Percentiles rank a stretch among this genome's conserved stretches.
Conservation (phyloP, 2,329 filamentous ascomycete genomes). For the Chaetomium globosum region DNA sequence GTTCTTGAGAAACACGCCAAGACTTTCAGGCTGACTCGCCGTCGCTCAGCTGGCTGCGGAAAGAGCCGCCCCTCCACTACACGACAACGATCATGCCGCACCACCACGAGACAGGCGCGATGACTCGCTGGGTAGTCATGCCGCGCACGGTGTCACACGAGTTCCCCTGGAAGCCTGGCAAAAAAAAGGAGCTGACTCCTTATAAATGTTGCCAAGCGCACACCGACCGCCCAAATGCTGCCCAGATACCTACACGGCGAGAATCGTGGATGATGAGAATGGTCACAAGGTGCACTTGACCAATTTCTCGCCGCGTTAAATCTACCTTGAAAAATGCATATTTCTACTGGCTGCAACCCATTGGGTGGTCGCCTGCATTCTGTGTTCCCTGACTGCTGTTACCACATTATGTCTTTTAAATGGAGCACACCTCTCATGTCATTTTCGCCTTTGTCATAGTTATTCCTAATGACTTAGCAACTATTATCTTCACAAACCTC, state of each 20-base stretch:
- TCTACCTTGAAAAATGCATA: not conserved
- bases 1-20: not conserved
- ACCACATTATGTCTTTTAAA: not conserved
- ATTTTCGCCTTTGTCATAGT: not conserved
- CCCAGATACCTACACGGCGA: not conserved
- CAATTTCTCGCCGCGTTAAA: not conserved
- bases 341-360: not conserved
- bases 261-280: not conserved
- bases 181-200: not conserved
- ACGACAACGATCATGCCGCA: conserved; percentile 17
- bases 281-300: not conserved
- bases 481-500: no score
- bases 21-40: not conserved
- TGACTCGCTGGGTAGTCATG: conserved; percentile 10
- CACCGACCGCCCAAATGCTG: not conserved
- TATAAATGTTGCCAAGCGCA: no score
- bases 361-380: not conserved
- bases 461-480: not conserved
- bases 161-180: not conserved
- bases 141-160: not conserved
- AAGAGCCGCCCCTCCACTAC: conserved; percentile 10
- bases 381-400: not conserved
- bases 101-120: not conserved
- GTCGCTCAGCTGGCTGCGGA: not conserved
- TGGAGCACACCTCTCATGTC: not conserved